Evolutionary conservation across 306 rosid genomes (phyloP).

Genomic region (Prosopis cineraria): DNA sequence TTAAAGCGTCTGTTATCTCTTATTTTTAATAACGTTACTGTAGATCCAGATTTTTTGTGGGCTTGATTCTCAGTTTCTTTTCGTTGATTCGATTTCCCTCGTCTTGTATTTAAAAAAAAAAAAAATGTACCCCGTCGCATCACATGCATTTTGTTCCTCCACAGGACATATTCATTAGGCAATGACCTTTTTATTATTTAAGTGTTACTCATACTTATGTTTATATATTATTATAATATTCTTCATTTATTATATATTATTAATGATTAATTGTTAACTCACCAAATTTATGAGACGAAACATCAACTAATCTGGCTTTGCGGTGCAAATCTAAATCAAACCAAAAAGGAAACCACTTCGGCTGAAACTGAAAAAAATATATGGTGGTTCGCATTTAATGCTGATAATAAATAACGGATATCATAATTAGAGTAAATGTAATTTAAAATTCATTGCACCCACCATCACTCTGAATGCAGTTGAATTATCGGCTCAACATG

Average conservation of each 20-base stretch:
- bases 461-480: background rate
- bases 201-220: background rate
- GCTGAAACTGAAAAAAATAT: background rate
- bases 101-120: too few relatives aligned
- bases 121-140: too few relatives aligned
- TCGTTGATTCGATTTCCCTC: background rate
- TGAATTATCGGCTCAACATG: background rate
- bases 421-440: background rate
- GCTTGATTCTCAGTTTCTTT: background rate
- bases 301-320: background rate
- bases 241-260: too few relatives aligned
- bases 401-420: background rate
- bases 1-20: background rate
- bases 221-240: background rate
- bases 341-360: background rate
- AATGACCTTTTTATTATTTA: background rate
- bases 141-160: background rate
- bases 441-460: background rate
- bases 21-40: background rate
- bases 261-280: too few relatives aligned
- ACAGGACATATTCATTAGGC: background rate
- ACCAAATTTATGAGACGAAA: background rate
- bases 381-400: background rate
- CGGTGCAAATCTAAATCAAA: background rate
- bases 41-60: background rate